Evolutionary conservation across 192 early-diverging fungal genomes (phyloP).

Genomic region (Mortierella alpina): DNA sequence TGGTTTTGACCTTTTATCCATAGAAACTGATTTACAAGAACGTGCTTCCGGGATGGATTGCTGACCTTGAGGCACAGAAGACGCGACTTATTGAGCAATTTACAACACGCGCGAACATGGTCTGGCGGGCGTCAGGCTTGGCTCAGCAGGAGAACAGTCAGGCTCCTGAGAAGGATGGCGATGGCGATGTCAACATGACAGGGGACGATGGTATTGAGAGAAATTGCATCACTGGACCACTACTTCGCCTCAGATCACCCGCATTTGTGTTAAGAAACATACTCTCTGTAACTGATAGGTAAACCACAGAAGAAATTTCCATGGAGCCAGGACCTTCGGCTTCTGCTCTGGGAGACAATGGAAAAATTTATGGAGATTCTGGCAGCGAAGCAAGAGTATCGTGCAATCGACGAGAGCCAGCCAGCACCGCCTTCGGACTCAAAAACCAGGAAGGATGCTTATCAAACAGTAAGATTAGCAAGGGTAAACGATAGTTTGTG

Average conservation of each 20-base stretch:
- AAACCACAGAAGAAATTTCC: conserved; percentile 30
- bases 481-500: background rate
- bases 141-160: background rate
- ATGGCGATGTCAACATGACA: conserved; percentile 31
- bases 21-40: conserved; percentile 48
- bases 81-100: conserved; percentile 10
- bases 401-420: conserved; percentile 14
- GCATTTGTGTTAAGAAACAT: background rate
- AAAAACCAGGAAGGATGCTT: conserved; percentile 59
- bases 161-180: conserved; percentile 15
- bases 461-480: conserved; percentile 55
- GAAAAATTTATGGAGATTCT: conserved; percentile 51
- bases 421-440: conserved; percentile 46
- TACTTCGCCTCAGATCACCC: background rate
- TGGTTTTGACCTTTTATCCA: background rate
- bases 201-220: conserved; percentile 30
- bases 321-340: conserved; percentile 44
- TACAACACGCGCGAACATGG: conserved; percentile 8
- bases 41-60: conserved; percentile 38
- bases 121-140: conserved; percentile 20
- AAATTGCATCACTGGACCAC: background rate
- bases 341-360: conserved; percentile 49
- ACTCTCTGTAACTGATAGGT: conserved; percentile 1
- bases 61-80: conserved; percentile 21
- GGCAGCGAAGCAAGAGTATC: conserved; percentile 27